These are phyloP conservation scores for Cercospora nicotianae DNA, from an alignment of 2,329 filamentous ascomycete species.

Conservation along the genomic window DNA sequence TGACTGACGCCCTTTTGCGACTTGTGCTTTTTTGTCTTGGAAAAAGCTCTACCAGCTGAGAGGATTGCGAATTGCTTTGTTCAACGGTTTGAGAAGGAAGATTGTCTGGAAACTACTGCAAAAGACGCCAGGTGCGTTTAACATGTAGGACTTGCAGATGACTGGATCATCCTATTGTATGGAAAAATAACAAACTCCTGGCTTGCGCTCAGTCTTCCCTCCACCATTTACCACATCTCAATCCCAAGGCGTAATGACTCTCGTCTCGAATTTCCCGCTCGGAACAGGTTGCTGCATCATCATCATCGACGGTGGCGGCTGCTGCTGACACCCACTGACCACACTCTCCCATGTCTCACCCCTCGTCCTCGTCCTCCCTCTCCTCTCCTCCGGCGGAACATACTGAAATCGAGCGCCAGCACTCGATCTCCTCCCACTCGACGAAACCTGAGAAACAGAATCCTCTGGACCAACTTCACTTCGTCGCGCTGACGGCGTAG, in stretches of 20 bases:
- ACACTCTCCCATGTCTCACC: background rate
- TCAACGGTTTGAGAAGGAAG: background rate
- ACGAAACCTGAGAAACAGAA: conserved; percentile 16
- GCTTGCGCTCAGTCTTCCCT: background rate
- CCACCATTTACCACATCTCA: background rate
- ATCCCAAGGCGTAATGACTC: conserved; percentile 8
- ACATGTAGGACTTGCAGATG: conserved; percentile 10
- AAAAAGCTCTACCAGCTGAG: background rate
- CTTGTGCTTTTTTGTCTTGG: conserved; percentile 1
- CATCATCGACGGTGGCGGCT: background rate
- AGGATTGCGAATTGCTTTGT: background rate
- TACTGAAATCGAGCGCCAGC: background rate
- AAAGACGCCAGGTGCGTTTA: background rate
- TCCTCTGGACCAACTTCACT: conserved; percentile 1
- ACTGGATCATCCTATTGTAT: conserved; percentile 5
- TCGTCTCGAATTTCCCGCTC: conserved; percentile 7
- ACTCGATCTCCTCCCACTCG: background rate
- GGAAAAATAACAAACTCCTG: background rate
- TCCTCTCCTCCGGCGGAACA: conserved; percentile 12
- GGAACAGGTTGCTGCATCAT: background rate
- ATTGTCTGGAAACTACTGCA: conserved; percentile 7
- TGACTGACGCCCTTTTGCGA: conserved; percentile 9
- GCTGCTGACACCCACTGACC: background rate
- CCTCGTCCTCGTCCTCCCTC: conserved; percentile 14
- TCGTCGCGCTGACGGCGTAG: background rate